Percentiles rank a stretch among this genome's conserved stretches.
Conservation (phyloP, 768 basidiomycete genomes). For the Pisolithus albus region DNA sequence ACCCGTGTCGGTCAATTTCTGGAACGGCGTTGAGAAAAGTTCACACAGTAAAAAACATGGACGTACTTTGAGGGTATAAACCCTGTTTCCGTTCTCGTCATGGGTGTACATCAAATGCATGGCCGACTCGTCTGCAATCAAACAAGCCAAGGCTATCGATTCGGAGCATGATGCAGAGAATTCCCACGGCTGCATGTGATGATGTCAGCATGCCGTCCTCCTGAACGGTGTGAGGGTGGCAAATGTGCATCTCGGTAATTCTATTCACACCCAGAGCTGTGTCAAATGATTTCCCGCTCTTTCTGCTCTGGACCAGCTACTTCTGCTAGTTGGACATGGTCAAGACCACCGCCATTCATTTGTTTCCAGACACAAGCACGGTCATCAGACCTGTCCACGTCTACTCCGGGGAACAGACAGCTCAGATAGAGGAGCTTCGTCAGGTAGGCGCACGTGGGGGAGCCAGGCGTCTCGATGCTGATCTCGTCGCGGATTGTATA, state of each 20-base stretch:
- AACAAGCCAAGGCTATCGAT: too few species aligned
- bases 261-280: too few species aligned
- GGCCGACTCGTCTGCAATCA: slow-evolving; percentile 18
- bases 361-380: slow-evolving; percentile 47
- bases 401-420: slow-evolving; percentile 59
- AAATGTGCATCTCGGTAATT: too few species aligned
- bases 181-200: background rate
- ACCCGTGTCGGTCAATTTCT: slow-evolving; percentile 83
- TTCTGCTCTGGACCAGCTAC: background rate
- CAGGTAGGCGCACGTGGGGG: slow-evolving; percentile 38
- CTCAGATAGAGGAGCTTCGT: slow-evolving; percentile 52
- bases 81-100: slow-evolving; percentile 67
- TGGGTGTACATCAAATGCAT: slow-evolving; percentile 99
- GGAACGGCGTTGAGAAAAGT: slow-evolving; percentile 4
- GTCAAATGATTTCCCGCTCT: background rate
- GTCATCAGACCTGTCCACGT: slow-evolving; percentile 46
- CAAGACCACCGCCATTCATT: slow-evolving; percentile 44
- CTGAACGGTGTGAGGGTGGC: too few species aligned
- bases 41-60: background rate
- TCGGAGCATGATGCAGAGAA: background rate
- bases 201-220: too few species aligned
- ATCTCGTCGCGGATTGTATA: background rate
- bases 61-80: slow-evolving; percentile 89
- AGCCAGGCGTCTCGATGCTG: background rate
- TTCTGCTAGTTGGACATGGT: slow-evolving; percentile 23